Conservation (phyloP, 2,329 filamentous ascomycete genomes). For the Microdochium trichocladiopsis region DNA sequence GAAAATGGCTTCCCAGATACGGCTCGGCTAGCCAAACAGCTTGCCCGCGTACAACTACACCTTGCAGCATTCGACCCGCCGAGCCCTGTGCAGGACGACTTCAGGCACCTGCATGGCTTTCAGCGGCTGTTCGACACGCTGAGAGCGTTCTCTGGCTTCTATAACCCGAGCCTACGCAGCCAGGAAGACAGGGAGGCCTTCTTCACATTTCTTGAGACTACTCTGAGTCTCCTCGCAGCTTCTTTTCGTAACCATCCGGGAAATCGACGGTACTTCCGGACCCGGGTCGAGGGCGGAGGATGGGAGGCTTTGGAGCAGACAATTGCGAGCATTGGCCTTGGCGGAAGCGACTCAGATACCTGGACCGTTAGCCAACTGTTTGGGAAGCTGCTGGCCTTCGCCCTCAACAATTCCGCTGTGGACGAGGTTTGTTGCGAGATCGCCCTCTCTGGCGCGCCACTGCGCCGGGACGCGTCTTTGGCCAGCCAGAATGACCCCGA, state of each 20-base stretch:
- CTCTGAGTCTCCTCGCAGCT: constrained; percentile 68
- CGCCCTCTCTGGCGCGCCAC: constrained; percentile 7
- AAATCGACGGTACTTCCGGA: constrained; percentile 81
- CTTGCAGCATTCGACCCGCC: constrained; percentile 39
- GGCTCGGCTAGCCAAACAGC: constrained; percentile 41
- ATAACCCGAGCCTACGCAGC: constrained; percentile 58
- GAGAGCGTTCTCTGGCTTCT: constrained; percentile 66
- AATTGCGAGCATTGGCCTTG: constrained; percentile 59
- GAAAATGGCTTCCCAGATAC: constrained; percentile 40
- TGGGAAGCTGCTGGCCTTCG: constrained; percentile 74
- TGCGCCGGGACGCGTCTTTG: constrained; percentile 6
- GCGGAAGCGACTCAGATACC: constrained; percentile 59
- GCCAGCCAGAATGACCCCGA: constrained; percentile 11
- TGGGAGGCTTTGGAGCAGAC: constrained; percentile 72
- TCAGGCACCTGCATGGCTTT: constrained; percentile 75
- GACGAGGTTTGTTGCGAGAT: constrained; percentile 55
- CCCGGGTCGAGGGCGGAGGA: constrained; percentile 67
- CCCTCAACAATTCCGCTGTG: constrained; percentile 69
- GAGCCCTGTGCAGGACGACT: constrained; percentile 64
- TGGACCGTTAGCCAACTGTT: constrained; percentile 69
- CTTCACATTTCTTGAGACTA: constrained; percentile 62
- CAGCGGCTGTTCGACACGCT: constrained; percentile 64
- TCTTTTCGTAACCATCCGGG: constrained; percentile 73
- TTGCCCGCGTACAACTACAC: constrained; percentile 61
- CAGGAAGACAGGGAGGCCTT: constrained; percentile 56